A percentile compares a stretch with the other conserved stretches of the same genome.
These are phyloP conservation scores for Nicotiana obtusifolia DNA, from an alignment of 257 asterid species.

Conservation along the genomic window DNA sequence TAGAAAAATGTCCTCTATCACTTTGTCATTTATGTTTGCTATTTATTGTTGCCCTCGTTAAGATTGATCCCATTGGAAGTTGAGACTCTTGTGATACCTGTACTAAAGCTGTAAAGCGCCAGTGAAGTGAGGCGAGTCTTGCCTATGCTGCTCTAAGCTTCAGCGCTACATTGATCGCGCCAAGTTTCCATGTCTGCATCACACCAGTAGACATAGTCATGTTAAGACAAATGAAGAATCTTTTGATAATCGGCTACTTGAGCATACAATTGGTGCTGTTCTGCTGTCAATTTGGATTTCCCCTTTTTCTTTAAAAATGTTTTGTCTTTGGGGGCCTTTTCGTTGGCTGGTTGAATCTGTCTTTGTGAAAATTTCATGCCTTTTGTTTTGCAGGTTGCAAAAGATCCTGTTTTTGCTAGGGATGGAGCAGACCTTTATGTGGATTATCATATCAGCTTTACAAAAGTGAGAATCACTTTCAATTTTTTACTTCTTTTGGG, in stretches of 20 bases:
- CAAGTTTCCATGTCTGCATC: background rate
- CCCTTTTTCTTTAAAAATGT: background rate
- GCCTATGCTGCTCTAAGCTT: background rate
- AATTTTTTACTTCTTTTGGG: background rate
- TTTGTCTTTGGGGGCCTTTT: conserved; percentile 9
- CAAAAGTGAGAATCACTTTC: conserved; percentile 55
- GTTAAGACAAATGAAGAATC: background rate
- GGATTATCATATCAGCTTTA: conserved; percentile 62
- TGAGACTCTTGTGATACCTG: background rate
- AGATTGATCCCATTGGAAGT: background rate
- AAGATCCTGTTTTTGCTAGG: conserved; percentile 67
- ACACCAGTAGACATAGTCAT: background rate
- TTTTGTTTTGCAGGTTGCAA: conserved; percentile 50
- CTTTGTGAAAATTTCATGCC: background rate
- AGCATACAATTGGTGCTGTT: background rate
- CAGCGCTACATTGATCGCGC: background rate
- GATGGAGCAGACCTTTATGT: conserved; percentile 87
- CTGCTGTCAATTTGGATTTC: background rate
- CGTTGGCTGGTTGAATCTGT: background rate
- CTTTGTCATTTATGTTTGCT: background rate
- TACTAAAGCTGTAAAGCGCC: background rate
- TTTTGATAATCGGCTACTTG: background rate
- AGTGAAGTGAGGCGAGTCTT: background rate
- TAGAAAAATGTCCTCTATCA: background rate
- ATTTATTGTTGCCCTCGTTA: background rate